These are phyloP conservation scores for Fragaria vesca DNA, from an alignment of 306 rosid genomes.

Conservation along the genomic window DNA sequence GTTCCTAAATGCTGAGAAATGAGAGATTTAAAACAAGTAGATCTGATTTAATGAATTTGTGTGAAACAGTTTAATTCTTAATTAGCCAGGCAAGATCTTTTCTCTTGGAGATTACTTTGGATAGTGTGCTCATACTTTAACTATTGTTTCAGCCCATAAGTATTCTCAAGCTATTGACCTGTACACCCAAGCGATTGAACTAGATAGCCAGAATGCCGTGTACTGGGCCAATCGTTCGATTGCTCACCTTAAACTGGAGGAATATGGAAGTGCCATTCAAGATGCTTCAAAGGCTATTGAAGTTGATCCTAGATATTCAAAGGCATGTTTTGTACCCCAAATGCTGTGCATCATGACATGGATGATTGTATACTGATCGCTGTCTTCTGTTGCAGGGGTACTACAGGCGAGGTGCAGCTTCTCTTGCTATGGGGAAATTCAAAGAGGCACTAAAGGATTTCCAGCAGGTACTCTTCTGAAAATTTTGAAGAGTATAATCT, in stretches of 20 bases:
- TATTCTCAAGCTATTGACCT: constrained; percentile 79
- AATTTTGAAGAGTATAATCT: not conserved
- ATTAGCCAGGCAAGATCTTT: not conserved
- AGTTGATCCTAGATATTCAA: constrained; percentile 86
- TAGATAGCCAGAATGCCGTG: constrained; percentile 73
- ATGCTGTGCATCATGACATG: constrained; percentile 16
- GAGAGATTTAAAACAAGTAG: not conserved
- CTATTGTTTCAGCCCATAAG: constrained; percentile 71
- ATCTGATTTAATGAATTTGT: constrained; percentile 1
- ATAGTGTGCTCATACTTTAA: constrained; percentile 32
- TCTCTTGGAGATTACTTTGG: constrained; percentile 4
- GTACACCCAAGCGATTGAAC: constrained; percentile 82
- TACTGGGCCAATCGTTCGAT: constrained; percentile 93
- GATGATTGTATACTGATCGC: constrained; percentile 27
- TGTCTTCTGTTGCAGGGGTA: constrained; percentile 68
- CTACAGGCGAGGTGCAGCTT: constrained; percentile 93
- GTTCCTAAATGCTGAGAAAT: not conserved
- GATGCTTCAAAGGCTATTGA: constrained; percentile 93
- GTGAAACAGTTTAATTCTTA: not conserved
- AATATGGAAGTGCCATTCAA: constrained; percentile 92
- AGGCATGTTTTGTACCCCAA: constrained; percentile 50
- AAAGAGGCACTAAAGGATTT: constrained; percentile 96
- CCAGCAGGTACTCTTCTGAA: constrained; percentile 62
- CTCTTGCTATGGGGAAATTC: constrained; percentile 89
- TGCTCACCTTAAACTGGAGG: constrained; percentile 92